Percentiles rank a stretch among this genome's conserved stretches.
Conservation (phyloP, 2,329 filamentous ascomycete genomes). For the Colletotrichum sp. region DNA sequence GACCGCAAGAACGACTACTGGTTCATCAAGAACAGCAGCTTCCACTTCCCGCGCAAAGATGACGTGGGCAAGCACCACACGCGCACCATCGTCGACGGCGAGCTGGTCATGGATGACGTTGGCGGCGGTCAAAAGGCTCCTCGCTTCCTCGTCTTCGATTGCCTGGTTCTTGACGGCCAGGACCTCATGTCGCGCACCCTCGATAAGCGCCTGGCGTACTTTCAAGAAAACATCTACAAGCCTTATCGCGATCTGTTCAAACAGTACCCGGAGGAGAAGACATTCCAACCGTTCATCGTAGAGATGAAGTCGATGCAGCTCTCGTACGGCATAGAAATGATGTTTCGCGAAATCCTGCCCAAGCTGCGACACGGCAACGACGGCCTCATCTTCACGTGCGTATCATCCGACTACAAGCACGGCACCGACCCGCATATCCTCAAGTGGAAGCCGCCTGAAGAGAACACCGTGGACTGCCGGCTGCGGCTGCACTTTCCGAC, state of each 20-base stretch:
- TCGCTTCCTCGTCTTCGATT: conserved; percentile 93
- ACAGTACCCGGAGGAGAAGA: conserved; percentile 70
- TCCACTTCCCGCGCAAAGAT: conserved; percentile 80
- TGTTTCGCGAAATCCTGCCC: conserved; percentile 88
- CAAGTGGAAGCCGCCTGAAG: conserved; percentile 96
- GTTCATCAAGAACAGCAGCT: conserved; percentile 69
- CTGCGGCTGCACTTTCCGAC: conserved; percentile 77
- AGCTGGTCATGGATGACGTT: conserved; percentile 85
- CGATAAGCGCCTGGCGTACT: conserved; percentile 88
- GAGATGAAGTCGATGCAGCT: conserved; percentile 91
- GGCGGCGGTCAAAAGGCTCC: conserved; percentile 70
- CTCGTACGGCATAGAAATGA: conserved; percentile 86
- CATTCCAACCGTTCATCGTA: conserved; percentile 77
- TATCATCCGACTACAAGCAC: conserved; percentile 81
- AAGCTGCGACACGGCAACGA: conserved; percentile 91
- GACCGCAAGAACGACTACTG: conserved; percentile 99
- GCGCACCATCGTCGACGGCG: conserved; percentile 87
- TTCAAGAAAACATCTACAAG: conserved; percentile 76
- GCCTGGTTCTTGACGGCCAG: conserved; percentile 78
- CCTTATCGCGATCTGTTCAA: conserved; percentile 70
- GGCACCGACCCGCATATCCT: conserved; percentile 94
- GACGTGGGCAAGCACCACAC: conserved; percentile 73
- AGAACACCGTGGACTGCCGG: conserved; percentile 94
- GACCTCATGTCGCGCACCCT: conserved; percentile 79
- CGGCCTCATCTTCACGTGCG: conserved; percentile 96